Conservation (phyloP, 2,329 filamentous ascomycete species). For the Trichoderma arundinaceum region DNA sequence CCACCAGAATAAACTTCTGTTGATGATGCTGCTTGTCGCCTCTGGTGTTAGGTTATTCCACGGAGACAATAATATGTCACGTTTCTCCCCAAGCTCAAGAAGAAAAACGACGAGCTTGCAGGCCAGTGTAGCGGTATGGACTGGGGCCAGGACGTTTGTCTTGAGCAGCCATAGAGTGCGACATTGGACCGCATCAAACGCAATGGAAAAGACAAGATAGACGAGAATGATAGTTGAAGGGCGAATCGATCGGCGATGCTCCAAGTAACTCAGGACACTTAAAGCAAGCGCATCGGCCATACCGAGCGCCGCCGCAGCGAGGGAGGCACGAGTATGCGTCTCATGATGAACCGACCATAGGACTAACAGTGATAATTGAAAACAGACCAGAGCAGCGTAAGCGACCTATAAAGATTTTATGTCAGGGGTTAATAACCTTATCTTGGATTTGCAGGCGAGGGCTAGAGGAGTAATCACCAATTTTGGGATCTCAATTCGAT, state of each 20-base stretch:
- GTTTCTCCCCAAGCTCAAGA: constrained; percentile 42
- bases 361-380: too few relatives aligned
- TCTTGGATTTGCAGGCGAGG: background rate
- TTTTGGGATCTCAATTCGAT: constrained; percentile 32
- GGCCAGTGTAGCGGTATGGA: constrained; percentile 10
- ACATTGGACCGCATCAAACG: constrained; percentile 43
- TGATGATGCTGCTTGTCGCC: constrained; percentile 42
- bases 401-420: background rate
- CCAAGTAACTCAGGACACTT: constrained; percentile 27
- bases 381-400: too few relatives aligned
- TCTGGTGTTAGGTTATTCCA: constrained; percentile 40
- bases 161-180: constrained; percentile 42
- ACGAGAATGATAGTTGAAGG: constrained; percentile 43
- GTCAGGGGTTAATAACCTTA: constrained; percentile 34
- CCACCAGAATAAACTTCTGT: constrained; percentile 44
- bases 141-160: background rate
- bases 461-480: background rate
- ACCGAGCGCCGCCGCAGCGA: too few relatives aligned
- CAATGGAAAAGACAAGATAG: constrained; percentile 42
- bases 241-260: constrained; percentile 42
- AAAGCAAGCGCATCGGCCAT: too few relatives aligned
- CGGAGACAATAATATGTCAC: constrained; percentile 34
- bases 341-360: too few relatives aligned
- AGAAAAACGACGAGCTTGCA: constrained; percentile 41
- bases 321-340: too few relatives aligned